These are phyloP conservation scores for Taiozyma onychis DNA, from an alignment of 1,139 yeast genomes.

Conservation along the genomic window DNA sequence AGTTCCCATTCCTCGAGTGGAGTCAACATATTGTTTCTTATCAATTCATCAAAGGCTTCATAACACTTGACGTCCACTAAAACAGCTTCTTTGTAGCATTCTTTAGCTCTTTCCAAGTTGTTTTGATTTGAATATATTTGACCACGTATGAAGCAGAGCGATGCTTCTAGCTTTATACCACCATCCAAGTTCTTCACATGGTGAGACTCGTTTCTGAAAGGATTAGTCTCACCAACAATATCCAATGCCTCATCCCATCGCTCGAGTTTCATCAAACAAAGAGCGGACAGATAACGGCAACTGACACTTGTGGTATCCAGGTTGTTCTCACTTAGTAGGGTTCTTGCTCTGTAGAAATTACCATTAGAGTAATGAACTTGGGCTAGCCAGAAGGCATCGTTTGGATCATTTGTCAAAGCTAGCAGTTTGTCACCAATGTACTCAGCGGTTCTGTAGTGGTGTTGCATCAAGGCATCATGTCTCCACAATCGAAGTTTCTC, in stretches of 20 bases:
- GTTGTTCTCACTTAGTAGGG: conserved; percentile 39
- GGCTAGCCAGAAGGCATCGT: conserved; percentile 95
- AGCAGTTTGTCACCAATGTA: conserved; percentile 88
- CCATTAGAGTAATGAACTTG: conserved; percentile 75
- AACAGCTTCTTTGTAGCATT: conserved; percentile 83
- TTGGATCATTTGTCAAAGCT: conserved; percentile 69
- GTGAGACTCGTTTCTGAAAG: conserved; percentile 41
- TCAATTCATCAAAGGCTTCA: conserved; percentile 84
- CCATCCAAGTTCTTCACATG: conserved; percentile 54
- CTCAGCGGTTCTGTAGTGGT: conserved; percentile 85
- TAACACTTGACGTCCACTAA: conserved; percentile 85
- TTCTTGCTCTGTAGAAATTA: conserved; percentile 74
- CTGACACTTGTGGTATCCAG: conserved; percentile 48
- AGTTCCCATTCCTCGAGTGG: conserved; percentile 90
- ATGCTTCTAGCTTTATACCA: conserved; percentile 79
- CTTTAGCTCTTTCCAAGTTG: conserved; percentile 82
- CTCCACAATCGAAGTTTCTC: conserved; percentile 89
- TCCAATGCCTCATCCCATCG: conserved; percentile 88
- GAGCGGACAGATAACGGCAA: conserved; percentile 79
- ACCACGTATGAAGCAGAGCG: conserved; percentile 84
- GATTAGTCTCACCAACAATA: conserved; percentile 78
- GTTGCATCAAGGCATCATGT: conserved; percentile 90
- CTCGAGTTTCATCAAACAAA: conserved; percentile 68
- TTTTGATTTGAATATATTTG: conserved; percentile 77
- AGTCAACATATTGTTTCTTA: conserved; percentile 67